Evolutionary conservation across 2,329 filamentous ascomycete genomes (phyloP).

Genomic region (Venturia carpophila): DNA sequence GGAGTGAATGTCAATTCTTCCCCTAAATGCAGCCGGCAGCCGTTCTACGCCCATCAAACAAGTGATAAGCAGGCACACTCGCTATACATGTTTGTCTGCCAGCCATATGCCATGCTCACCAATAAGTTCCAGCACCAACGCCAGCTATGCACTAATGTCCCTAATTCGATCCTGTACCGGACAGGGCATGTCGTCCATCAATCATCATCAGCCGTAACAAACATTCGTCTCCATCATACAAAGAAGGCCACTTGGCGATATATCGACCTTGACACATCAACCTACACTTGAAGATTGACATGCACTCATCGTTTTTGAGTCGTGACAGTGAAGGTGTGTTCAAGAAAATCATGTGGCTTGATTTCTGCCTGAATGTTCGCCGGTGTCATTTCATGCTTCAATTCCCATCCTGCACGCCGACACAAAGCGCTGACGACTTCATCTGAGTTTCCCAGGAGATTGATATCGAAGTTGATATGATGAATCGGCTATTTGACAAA

Average conservation of each 20-base stretch:
- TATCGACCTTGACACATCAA: neutral
- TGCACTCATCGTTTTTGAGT: neutral
- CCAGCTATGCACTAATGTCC: neutral
- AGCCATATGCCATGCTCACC: neutral
- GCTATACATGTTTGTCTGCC: neutral
- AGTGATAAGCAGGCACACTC: neutral
- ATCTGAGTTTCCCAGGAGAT: slow-evolving; percentile 92
- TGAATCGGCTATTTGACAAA: slow-evolving; percentile 51
- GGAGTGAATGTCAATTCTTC: neutral
- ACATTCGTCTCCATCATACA: neutral
- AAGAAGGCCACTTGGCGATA: neutral
- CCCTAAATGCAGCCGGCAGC: neutral
- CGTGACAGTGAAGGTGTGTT: slow-evolving; percentile 13
- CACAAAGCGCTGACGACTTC: slow-evolving; percentile 82
- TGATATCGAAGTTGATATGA: slow-evolving; percentile 94
- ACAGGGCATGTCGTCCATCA: slow-evolving; percentile 6
- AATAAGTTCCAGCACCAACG: neutral
- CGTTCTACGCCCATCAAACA: neutral
- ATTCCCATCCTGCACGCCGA: slow-evolving; percentile 68
- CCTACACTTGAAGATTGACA: neutral
- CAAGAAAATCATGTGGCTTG: slow-evolving; percentile 22
- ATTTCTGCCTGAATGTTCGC: slow-evolving; percentile 55
- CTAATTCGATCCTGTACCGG: neutral
- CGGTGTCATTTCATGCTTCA: slow-evolving; percentile 79
- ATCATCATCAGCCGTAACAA: neutral